Evolutionary conservation across 208 protist genomes (phyloP).

Genomic region (Leptomonas pyrrhocoris): DNA sequence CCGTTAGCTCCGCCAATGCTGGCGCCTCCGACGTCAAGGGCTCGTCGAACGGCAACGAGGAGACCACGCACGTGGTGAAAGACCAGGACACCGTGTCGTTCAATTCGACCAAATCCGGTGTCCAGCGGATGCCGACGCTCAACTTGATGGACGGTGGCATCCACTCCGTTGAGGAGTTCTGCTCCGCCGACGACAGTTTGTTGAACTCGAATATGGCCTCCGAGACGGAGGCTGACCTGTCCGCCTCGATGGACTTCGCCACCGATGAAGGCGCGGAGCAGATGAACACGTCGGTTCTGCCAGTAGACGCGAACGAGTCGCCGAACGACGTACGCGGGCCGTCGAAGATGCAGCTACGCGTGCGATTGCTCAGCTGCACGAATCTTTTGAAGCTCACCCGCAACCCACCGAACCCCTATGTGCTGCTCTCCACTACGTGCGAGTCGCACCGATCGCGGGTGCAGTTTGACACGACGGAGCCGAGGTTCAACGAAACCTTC

Average conservation of each 20-base stretch:
- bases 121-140: constrained; percentile 23
- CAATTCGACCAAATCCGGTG: constrained; percentile 2
- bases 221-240: constrained; percentile 30
- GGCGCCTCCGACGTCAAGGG: not conserved
- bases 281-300: not conserved
- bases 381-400: constrained; percentile 42
- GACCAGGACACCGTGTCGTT: constrained; percentile 13
- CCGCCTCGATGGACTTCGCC: constrained; percentile 17
- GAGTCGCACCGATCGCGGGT: constrained; percentile 61
- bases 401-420: constrained; percentile 66
- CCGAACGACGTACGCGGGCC: not conserved
- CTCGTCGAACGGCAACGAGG: constrained; percentile 11
- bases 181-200: constrained; percentile 21
- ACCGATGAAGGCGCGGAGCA: not conserved
- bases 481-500: constrained; percentile 75
- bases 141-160: constrained; percentile 77
- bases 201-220: constrained; percentile 18
- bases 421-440: constrained; percentile 74
- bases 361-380: constrained; percentile 72
- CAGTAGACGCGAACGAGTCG: not conserved
- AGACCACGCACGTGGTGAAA: not conserved
- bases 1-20: not conserved
- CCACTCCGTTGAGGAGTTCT: constrained; percentile 63
- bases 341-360: constrained; percentile 40
- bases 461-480: constrained; percentile 59